Evolutionary conservation across 2,329 filamentous ascomycete species (phyloP), one percentile per base, ranked within the genome.

Genomic region (Fusarium stilboides): DNA sequence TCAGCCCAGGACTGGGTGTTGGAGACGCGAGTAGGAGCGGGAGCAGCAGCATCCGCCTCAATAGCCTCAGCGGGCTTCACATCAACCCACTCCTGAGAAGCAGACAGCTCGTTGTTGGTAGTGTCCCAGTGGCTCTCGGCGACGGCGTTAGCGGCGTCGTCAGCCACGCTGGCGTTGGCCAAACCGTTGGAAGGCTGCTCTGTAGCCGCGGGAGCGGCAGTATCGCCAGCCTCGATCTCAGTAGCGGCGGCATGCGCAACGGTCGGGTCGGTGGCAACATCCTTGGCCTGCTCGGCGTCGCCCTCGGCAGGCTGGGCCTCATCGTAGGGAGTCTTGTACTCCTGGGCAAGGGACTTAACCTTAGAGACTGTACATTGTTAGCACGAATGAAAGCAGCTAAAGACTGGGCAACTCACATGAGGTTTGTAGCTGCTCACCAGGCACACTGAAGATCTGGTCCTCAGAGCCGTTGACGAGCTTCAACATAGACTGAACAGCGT

Each of bases 1-100:
- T 97, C 94, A 26, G 93, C 93, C 93, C 93, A 97, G 74, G 90
- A 94, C 76, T 91, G 89, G 31, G 85, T 84, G 74, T 86, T 85
- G 56, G 81, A 77, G 39, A 82, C 79, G 10, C 83, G 82, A 8
- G 88, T 89, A 46, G 89, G 87, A n/a, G 87, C 89, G 26, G 62
- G 59, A 53, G 65, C 53, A 37, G 88, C 88, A 46, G 85, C 88
- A 65, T 96, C 92, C 7, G 91, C 91, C 84, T 97, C 94, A 52
- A 88, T 82, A 46, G 90, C 87, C 75, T 94, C 88, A 58, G 91
- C 89, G 52, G 93, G 89, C 77, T 94, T 89, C 6, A 85, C 80
- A 56, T 84, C 80, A 63, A 97, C 91, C 88, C 93, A 96, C 70
- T 94, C 92, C 77, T 88, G 86, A 3, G 86, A 87, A 56, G 80